Conservation (phyloP, 1,284 basidiomycete genomes). For the Leccinum pallidistipes region DNA sequence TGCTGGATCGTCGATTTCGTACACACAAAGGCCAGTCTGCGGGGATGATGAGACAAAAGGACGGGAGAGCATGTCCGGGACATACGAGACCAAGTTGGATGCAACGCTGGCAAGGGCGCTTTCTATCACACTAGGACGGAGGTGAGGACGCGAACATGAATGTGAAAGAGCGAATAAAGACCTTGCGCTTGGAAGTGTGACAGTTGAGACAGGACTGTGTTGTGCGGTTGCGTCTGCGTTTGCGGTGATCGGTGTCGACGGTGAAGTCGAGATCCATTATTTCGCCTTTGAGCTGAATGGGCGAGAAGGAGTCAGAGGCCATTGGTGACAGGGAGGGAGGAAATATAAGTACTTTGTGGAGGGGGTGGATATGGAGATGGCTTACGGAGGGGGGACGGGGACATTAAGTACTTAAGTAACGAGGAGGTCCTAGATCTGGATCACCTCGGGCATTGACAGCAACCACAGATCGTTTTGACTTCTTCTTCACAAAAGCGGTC, state of each 20-base stretch:
- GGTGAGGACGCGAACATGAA: not conserved
- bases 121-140: slow-evolving; percentile 66
- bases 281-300: slow-evolving; percentile 60
- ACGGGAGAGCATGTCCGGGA: slow-evolving; percentile 1
- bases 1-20: slow-evolving; percentile 87
- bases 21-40: slow-evolving; percentile 88
- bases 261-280: slow-evolving; percentile 69
- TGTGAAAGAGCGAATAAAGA: slow-evolving; percentile 28
- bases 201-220: slow-evolving; percentile 89
- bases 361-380: slow-evolving; percentile 22
- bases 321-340: slow-evolving; percentile 30
- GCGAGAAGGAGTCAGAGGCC: slow-evolving; percentile 35
- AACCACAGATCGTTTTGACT: slow-evolving; percentile 30
- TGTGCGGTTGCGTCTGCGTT: slow-evolving; percentile 81
- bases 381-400: slow-evolving; percentile 29
- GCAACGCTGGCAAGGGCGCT: slow-evolving; percentile 84
- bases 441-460: slow-evolving; percentile 37
- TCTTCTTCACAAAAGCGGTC: slow-evolving; percentile 38
- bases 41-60: slow-evolving; percentile 12
- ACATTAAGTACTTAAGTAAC: slow-evolving; percentile 40
- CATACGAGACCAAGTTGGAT: slow-evolving; percentile 77
- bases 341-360: slow-evolving; percentile 36
- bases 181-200: slow-evolving; percentile 91
- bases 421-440: slow-evolving; percentile 32
- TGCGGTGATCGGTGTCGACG: slow-evolving; percentile 65